Evolutionary conservation across 257 asterid species (phyloP).

Genomic region (Knoxia roxburghii): DNA sequence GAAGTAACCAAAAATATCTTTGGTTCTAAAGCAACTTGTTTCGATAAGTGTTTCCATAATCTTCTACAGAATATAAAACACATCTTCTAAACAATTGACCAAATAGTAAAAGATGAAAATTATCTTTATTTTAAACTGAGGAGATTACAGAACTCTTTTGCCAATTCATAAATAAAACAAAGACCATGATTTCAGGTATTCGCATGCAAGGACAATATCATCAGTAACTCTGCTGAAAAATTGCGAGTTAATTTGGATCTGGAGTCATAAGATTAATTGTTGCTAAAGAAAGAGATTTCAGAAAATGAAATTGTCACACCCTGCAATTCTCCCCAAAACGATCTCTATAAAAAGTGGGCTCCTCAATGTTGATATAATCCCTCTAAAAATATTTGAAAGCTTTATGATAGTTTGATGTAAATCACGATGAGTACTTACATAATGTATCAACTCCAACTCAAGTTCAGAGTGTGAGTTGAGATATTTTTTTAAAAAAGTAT

Average conservation of each 20-base stretch:
- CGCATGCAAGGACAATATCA: not conserved
- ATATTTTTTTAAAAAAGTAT: conserved; percentile 1
- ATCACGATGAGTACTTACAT: not conserved
- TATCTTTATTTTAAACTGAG: not conserved
- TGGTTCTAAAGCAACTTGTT: not conserved
- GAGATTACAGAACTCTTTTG: not conserved
- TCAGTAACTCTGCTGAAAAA: not conserved
- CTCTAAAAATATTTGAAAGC: not conserved
- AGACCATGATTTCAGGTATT: not conserved
- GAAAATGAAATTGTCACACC: not conserved
- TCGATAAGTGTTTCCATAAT: not conserved
- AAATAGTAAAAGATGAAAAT: not conserved
- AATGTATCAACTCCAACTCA: not conserved
- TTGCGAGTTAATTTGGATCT: not conserved
- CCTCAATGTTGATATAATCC: not conserved
- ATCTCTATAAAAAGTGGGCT: not conserved
- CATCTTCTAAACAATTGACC: not conserved
- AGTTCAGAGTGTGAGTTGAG: not conserved
- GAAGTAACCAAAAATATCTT: conserved; percentile 2
- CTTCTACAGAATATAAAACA: not conserved
- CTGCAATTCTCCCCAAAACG: not conserved
- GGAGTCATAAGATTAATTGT: not conserved
- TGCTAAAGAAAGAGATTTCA: not conserved
- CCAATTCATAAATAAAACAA: not conserved
- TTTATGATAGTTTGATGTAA: not conserved